Evolutionary conservation across 148 eudicot species (phyloP), one percentile per base, ranked within the genome.

Genomic region (Chenopodium formosanum): DNA sequence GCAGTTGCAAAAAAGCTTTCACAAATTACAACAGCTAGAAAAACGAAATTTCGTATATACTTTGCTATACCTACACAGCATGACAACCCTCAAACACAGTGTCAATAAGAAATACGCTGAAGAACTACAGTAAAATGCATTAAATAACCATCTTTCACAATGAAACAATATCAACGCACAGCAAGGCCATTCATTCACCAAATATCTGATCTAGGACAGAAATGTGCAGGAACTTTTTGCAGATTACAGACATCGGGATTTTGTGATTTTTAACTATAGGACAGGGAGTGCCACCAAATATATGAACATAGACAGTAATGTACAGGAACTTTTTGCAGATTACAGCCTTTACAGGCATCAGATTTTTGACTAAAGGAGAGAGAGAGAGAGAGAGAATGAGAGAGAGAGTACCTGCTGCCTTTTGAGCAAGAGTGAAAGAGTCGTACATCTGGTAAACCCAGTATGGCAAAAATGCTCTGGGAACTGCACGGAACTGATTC

Each of bases 381-480:
- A 40, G n/a, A 75, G 73, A 52, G 1, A 76, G 77, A 66, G 20
- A 44, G 47, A 11, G 52, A 11, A 13, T 2, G 31, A 22, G 17
- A 17, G 4, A 16, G 62, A 50, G 77, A 70, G 63, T 83, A 96
- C 99, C 98, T 86, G 97, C 97, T 34, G 90, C 92, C 84, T 80
- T 90, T 83, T 89, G 89, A 75, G 98, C 99, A 77, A 96, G 93
- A 78, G 82, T 83, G 81, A 84, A 94, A 17, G 98, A 94, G 85
- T 96, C 99, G 80, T 90, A 86, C 99, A 91, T 92, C 68, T 82
- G 90, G 76, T 96, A 96, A 81, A 92, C 95, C 99, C 99, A 94
- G 53, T 85, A 80, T 23, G 99, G 99, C 97, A 89, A 96, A 77
- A 88, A 96, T 68, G 99, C 95, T 81, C 89, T 90, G 66, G 94